phyloP scores from a whole-genome alignment of 2,329 filamentous ascomycete species.

The Aspergillus sp. region DNA sequence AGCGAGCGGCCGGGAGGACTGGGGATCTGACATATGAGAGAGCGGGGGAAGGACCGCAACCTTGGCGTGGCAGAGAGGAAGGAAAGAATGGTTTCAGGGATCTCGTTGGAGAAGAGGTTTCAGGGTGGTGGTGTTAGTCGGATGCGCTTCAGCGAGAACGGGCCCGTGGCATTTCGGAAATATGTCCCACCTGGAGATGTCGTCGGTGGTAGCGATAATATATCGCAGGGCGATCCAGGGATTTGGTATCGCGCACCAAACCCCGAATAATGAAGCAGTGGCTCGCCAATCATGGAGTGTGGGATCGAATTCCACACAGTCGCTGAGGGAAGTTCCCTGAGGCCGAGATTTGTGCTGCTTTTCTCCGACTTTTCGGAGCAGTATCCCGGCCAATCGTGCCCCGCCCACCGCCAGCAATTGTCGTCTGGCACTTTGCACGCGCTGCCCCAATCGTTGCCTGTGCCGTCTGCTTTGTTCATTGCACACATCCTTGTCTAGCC shows the following conservation, averaged over 20 bases:
- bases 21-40: slow-evolving; percentile 25
- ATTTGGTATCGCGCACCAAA: background rate
- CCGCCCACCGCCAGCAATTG: background rate
- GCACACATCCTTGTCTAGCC: background rate
- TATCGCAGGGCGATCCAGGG: background rate
- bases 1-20: slow-evolving; percentile 23
- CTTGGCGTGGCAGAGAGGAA: background rate
- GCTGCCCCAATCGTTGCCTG: background rate
- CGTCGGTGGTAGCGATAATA: background rate
- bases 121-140: background rate
- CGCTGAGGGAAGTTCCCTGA: background rate
- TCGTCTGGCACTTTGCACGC: no score
- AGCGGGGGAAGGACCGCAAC: background rate
- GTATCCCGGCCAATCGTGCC: background rate
- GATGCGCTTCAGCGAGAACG: background rate
- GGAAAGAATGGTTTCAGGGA: background rate
- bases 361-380: background rate
- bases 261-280: background rate
- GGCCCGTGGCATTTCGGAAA: slow-evolving; percentile 1
- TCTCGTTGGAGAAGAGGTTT: background rate
- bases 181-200: slow-evolving; percentile 1
- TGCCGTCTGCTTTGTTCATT: background rate
- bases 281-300: background rate
- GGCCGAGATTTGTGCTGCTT: background rate
- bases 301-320: background rate